These are phyloP conservation scores for Tolypocladium inflatum DNA, from an alignment of 2,329 filamentous ascomycete species.

Conservation along the genomic window DNA sequence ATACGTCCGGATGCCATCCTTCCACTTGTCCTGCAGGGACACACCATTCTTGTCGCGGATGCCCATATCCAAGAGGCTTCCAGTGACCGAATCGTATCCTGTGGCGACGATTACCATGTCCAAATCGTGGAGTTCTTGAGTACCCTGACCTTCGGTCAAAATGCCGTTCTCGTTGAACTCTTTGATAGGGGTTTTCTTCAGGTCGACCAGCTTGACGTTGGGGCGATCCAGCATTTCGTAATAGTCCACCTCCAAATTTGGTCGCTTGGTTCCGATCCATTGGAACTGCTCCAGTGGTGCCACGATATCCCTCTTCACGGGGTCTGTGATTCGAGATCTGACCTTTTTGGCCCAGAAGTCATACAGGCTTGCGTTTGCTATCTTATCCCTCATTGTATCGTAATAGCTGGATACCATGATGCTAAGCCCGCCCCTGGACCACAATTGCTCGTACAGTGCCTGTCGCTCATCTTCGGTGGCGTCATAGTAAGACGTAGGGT, in stretches of 20 bases:
- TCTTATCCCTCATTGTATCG: constrained; percentile 19
- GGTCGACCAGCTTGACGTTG: constrained; percentile 35
- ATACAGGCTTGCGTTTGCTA: constrained; percentile 35
- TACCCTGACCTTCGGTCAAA: constrained; percentile 22
- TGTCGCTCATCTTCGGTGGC: constrained; percentile 29
- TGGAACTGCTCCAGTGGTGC: constrained; percentile 35
- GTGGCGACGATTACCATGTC: constrained; percentile 15
- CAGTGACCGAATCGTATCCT: neutral
- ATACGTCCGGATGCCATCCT: too few relatives aligned
- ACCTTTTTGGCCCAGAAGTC: constrained; percentile 39
- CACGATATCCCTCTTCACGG: constrained; percentile 31
- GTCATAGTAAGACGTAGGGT: constrained; percentile 3
- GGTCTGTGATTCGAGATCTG: constrained; percentile 32
- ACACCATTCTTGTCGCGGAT: neutral
- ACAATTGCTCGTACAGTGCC: constrained; percentile 32
- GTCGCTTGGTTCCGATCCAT: constrained; percentile 35
- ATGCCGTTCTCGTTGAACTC: constrained; percentile 29
- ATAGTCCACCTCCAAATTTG: constrained; percentile 35
- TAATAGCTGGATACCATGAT: constrained; percentile 35
- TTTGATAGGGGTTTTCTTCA: constrained; percentile 31
- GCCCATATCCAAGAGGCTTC: neutral
- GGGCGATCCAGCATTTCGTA: constrained; percentile 37
- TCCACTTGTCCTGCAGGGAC: too few relatives aligned
- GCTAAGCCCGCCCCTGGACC: constrained; percentile 34
- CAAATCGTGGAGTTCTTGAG: constrained; percentile 17